Evolutionary conservation across 2,329 filamentous ascomycete species (phyloP).

Genomic region (Chaetomium strumarium): DNA sequence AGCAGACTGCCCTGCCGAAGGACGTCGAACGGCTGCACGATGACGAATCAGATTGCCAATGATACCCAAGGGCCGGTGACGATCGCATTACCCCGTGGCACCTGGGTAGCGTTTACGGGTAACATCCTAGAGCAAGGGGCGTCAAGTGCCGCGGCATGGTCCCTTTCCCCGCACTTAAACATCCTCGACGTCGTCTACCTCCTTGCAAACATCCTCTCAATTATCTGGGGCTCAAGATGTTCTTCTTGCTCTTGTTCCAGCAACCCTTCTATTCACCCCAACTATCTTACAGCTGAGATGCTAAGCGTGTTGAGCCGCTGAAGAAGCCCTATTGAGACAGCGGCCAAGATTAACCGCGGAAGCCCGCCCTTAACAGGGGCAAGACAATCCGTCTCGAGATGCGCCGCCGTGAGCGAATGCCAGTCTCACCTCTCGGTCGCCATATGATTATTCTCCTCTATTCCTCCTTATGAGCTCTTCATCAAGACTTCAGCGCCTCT

Average conservation of each 20-base stretch:
- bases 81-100: neutral
- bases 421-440: neutral
- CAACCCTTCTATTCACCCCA: slow-evolving; percentile 2
- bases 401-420: neutral
- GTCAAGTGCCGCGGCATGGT: neutral
- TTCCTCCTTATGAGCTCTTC: neutral
- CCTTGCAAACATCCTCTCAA: no score
- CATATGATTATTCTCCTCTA: slow-evolving; percentile 7
- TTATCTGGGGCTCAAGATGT: no score
- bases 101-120: neutral
- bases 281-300: slow-evolving; percentile 8
- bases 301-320: slow-evolving; percentile 4
- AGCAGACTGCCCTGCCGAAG: no score
- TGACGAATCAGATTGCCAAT: neutral
- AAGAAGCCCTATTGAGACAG: slow-evolving; percentile 11
- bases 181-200: neutral
- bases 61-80: neutral
- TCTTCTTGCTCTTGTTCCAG: neutral
- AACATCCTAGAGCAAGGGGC: neutral
- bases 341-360: slow-evolving; percentile 1
- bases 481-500: neutral
- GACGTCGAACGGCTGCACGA: no score
- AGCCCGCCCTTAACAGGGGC: neutral
- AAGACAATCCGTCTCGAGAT: neutral
- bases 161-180: slow-evolving; percentile 1